Conservation (phyloP, 75 land plant species). For the Pinus albicaulis region DNA sequence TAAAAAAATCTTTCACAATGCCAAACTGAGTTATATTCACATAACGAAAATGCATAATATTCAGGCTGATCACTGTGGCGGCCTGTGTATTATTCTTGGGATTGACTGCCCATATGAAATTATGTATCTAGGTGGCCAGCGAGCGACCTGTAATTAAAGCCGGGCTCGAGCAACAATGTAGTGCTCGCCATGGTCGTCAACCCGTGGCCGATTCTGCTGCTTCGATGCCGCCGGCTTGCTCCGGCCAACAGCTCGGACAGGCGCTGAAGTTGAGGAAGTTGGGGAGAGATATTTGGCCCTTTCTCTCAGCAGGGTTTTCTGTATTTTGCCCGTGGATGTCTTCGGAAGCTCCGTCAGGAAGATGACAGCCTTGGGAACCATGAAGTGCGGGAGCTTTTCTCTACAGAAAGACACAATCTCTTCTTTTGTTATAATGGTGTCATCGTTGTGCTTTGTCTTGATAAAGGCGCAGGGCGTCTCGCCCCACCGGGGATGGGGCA, state of each 20-base stretch:
- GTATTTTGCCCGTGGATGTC: slow-evolving; percentile 62
- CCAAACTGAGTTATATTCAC: too few relatives aligned
- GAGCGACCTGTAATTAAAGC: background rate
- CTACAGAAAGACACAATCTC: slow-evolving; percentile 45
- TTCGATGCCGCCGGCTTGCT: background rate
- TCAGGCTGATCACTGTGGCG: too few relatives aligned
- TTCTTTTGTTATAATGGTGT: background rate
- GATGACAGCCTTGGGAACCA: slow-evolving; percentile 58
- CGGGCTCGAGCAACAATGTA: background rate
- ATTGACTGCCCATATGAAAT: too few relatives aligned
- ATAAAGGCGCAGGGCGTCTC: slow-evolving; percentile 70
- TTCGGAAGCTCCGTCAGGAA: slow-evolving; percentile 53
- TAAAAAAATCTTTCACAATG: too few relatives aligned
- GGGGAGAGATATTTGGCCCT: slow-evolving; percentile 25
- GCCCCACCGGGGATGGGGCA: slow-evolving; percentile 58
- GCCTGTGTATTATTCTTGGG: too few relatives aligned
- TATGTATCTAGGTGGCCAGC: too few relatives aligned
- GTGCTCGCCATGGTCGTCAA: background rate
- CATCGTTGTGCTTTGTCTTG: background rate
- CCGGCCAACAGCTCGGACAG: too few relatives aligned
- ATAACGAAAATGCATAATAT: too few relatives aligned
- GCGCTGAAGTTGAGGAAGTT: background rate
- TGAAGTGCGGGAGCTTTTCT: slow-evolving; percentile 42
- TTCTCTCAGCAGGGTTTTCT: slow-evolving; percentile 47
- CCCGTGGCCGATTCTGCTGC: background rate